Evolutionary conservation across 2,329 filamentous ascomycete species (phyloP), one percentile per base, ranked within the genome.

Genomic region (Simplicillium sp.): DNA sequence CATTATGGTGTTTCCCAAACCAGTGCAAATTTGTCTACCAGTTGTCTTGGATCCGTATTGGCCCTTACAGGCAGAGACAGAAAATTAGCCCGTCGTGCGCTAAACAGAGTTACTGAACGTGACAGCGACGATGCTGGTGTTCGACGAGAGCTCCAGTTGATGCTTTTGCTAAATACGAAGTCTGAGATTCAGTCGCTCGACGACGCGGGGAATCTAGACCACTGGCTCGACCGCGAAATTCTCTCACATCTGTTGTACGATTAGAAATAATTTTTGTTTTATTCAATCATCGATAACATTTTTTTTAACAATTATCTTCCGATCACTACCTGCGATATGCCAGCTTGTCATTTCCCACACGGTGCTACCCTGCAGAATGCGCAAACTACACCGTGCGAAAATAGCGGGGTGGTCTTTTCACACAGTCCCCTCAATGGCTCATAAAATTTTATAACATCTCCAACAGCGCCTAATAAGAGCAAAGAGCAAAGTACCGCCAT

Each of bases 151-250:
- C 50, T 90, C 13, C 84, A 87, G 52, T 50, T 70, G 1, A 88
- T 90, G 84, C 60, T 90, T 15, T 72, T 84, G 63, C 62, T 89
- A 38, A 82, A 83, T 39, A 51, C 80, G 37, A 92, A 90, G 53
- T 82, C 82, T 0, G 86, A 92, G 54, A 85, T 90, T 38, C 84
- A 92, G 52, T 72, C 79, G 14, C 59, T 86, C 7, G 80, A 84
- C 41, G 65, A 73, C 3, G 61, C 60, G 8, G 74, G 75, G 1
- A 62, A 71, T 37, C 50, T 79, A 5, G 58, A 62, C 0, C 29
- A 47, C 0, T 80, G 75, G 74, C 54, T 80, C 3, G 65, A 78
- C 37, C 39, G 47, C 2, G 59, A 63, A 38, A 55, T 77, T 31
- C 37, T 37, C 16, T 33, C 31, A 13, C 12, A 25, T 13, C 34